Conservation (phyloP, 1,284 basidiomycete genomes). For the Mycena sp. region DNA sequence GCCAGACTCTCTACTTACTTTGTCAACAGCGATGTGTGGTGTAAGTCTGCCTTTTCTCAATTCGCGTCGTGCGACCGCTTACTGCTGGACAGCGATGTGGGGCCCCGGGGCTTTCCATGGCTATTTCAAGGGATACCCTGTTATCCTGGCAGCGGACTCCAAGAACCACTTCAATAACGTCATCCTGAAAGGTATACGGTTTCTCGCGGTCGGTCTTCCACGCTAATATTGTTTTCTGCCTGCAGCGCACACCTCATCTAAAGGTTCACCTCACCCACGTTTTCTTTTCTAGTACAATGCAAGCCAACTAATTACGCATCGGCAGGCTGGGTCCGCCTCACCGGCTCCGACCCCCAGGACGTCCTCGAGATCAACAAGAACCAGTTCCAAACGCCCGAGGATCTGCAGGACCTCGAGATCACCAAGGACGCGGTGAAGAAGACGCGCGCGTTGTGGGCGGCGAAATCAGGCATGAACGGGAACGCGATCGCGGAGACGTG, state of each 20-base stretch:
- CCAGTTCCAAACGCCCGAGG: constrained; percentile 38
- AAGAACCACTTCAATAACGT: constrained; percentile 36
- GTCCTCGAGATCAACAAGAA: constrained; percentile 41
- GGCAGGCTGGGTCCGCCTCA: constrained; percentile 34
- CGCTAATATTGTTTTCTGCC: constrained; percentile 28
- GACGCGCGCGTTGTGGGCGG: constrained; percentile 36
- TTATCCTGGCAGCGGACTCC: constrained; percentile 24
- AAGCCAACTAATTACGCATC: not conserved
- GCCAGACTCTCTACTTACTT: not conserved
- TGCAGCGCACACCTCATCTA: constrained; percentile 39
- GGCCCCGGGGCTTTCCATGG: constrained; percentile 22
- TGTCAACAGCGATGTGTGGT: constrained; percentile 18
- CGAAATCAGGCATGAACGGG: constrained; percentile 37
- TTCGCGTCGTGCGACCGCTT: not conserved
- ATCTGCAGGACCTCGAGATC: constrained; percentile 11
- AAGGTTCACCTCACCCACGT: constrained; percentile 28
- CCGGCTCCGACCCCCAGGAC: constrained; percentile 44
- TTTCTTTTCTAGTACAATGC: not conserved
- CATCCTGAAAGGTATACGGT: constrained; percentile 19
- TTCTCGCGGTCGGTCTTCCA: no score
- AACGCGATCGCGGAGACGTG: constrained; percentile 36
- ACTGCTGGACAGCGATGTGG: constrained; percentile 13
- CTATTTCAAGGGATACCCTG: constrained; percentile 23
- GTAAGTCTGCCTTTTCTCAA: not conserved
- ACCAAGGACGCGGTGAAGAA: constrained; percentile 24